Base-by-base conservation (phyloP, 495 filamentous ascomycete species). In the Lichina pygmaea region DNA sequence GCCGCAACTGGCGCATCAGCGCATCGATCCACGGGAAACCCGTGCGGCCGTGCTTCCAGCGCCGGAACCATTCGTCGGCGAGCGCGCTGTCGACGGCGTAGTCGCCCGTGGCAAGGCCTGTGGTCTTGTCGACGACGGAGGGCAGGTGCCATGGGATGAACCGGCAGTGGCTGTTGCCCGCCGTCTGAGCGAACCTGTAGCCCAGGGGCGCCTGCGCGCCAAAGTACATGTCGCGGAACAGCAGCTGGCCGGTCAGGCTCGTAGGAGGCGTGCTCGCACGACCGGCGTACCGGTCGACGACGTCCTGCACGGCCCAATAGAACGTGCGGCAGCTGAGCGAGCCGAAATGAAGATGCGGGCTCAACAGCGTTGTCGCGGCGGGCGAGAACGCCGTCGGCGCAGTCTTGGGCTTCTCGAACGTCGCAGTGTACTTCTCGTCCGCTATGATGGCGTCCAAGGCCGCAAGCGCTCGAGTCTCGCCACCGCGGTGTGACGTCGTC, bases 221-320 rank as follows among this genome's bases (percentile, higher is more conserved):
- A 48, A 82, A 79, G 58, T 79, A 82, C 77, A 81, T 82, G 47
- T 82, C 77, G 0, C 77, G 62, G 53, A 82, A 82, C 0, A 78
- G 62, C 2, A 81, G 58, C 51, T 82, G 77, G 11, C 77, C 77
- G 3, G 66, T 72, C 4, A 82, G 55, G 44, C 70, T 76, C 1
- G 67, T 70, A 0, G 77, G 77, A 0, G 71, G 65, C 8, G 61
- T 52, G 2, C 68, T 64, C 6, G 62, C 64, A 6, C 36, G 11
- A 11, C 16, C 16, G 12, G 60, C 60, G 42, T 61, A 59, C 33
- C 60, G 54, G 12, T 62, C 53, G 8, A 77, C 58, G 30, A 71
- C 60, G 11, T 63, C 66, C 50, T 72, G 68, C 2, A 72, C 72
- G 37, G 66, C 62, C 71, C 74, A 77, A 59, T 76, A 82, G 59